Evolutionary conservation across 257 asterid species (phyloP).

Genomic region (Jaltomata sinuosa): DNA sequence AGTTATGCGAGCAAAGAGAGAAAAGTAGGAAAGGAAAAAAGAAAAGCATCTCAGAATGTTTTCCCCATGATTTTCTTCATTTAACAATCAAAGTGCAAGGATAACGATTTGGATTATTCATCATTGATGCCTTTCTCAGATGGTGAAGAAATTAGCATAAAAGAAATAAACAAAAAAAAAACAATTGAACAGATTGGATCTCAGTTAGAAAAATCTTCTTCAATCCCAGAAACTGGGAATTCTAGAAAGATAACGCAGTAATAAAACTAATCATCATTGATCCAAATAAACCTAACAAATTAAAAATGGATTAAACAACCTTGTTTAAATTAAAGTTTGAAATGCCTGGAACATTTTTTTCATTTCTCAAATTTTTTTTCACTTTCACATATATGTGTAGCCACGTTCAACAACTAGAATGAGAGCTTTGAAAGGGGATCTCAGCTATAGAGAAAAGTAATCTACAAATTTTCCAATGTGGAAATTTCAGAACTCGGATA

Average conservation of each 20-base stretch:
- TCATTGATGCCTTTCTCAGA: background rate
- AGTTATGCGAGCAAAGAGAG: background rate
- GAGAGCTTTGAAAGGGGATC: background rate
- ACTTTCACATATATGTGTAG: no score
- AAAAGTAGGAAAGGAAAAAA: background rate
- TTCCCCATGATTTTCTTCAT: background rate
- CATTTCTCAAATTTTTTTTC: background rate
- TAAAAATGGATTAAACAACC: background rate
- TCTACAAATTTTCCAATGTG: background rate
- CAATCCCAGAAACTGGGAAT: background rate
- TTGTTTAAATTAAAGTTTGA: background rate
- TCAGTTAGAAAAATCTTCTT: background rate
- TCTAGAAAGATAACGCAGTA: slow-evolving; percentile 5
- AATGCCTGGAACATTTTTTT: background rate
- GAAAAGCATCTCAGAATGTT: background rate
- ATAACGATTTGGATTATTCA: background rate
- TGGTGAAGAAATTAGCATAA: background rate
- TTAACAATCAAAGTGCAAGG: slow-evolving; percentile 1
- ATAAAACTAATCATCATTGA: background rate
- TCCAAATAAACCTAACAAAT: background rate
- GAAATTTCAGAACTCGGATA: slow-evolving; percentile 1
- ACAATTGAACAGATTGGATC: background rate
- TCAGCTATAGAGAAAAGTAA: background rate
- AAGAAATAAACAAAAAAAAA: background rate
- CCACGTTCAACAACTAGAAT: background rate